Percentiles rank a stretch among this genome's conserved stretches.
Conservation (phyloP, 768 basidiomycete species). For the Mycena metata region DNA sequence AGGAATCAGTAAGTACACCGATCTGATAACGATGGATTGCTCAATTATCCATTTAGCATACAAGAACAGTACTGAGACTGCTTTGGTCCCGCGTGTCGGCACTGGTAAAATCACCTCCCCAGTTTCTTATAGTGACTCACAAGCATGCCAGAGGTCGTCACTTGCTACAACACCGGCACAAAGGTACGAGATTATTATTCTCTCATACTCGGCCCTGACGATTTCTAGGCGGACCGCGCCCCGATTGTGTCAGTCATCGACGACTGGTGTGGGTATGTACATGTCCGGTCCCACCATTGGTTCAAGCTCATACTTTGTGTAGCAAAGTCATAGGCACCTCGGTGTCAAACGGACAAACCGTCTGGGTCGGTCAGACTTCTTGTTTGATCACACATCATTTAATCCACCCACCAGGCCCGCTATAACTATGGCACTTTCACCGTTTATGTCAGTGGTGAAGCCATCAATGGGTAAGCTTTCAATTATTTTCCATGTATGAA, state of each 20-base stretch:
- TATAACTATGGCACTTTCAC: slow-evolving; percentile 6
- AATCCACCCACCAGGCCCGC: too few relatives aligned
- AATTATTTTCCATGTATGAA: too few relatives aligned
- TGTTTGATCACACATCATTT: too few relatives aligned
- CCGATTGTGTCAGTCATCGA: slow-evolving; percentile 6
- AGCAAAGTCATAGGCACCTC: not conserved
- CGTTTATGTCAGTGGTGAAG: not conserved
- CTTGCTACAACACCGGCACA: not conserved
- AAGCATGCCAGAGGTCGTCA: slow-evolving; percentile 9
- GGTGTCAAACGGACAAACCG: not conserved
- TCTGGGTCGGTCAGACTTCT: not conserved
- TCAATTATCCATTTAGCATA: not conserved
- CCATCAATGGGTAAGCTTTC: slow-evolving; percentile 5
- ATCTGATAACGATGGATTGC: not conserved
- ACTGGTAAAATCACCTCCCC: too few relatives aligned
- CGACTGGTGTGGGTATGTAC: not conserved
- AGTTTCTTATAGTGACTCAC: too few relatives aligned
- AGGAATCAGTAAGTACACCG: not conserved
- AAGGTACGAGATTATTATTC: not conserved
- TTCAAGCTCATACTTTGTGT: too few relatives aligned
- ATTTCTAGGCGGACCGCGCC: slow-evolving; percentile 4
- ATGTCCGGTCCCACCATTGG: too few relatives aligned
- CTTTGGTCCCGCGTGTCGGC: not conserved
- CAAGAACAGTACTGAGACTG: not conserved
- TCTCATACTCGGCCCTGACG: not conserved